Base-by-base conservation (phyloP, 2,329 filamentous ascomycete genomes). In the Thermomyces lanuginosus region DNA sequence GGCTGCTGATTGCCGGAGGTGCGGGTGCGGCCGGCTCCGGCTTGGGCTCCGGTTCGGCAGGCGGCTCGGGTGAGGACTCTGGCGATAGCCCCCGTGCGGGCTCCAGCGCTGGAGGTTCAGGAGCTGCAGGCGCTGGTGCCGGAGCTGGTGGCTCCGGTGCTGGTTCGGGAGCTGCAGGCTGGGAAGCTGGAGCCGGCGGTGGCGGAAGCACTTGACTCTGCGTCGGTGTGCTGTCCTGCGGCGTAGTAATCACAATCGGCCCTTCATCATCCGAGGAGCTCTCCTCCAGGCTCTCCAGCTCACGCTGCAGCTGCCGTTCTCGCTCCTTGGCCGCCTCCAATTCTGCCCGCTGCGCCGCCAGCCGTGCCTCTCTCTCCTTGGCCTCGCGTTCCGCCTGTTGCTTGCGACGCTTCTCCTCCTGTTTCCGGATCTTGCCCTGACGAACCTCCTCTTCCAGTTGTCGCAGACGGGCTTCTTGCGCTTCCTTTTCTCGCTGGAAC, bases 371-470 rank as follows among this genome's bases (percentile, higher is more conserved):
- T 48, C 91, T 84, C 42, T 92, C 81, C 52, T 82, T 86, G 5
- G 83, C 72, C 40, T 89, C 81, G 26, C 77, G 78, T 44, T 79
- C 64, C 6, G 83, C 83, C 12, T 82, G 86, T 58, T 92, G 84
- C 61, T 83, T 89, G 42, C 70, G 76, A 36, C 76, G 80, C 63
- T 92, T 93, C 58, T 93, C 89, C 51, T 98, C 89, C 40, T 91
- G 79, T 55, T 92, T 95, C 63, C 82, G 86, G 27, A 95, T 59
- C 60, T 95, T 98, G 43, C 84, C 82, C 47, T 84, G 80, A 36
- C 75, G 76, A 27, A 95, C 83, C 53, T 93, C 83, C 49, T 95
- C 83, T 53, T 98, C 84, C 6, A 98, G 69, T 9, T 82, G 83
- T 48, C 74, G 81, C 13, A 95, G 66, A 26, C 84, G 81, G 36